These are phyloP conservation scores for Hibiscus syriacus DNA, from an alignment of 345 rosid species.

Conservation along the genomic window DNA sequence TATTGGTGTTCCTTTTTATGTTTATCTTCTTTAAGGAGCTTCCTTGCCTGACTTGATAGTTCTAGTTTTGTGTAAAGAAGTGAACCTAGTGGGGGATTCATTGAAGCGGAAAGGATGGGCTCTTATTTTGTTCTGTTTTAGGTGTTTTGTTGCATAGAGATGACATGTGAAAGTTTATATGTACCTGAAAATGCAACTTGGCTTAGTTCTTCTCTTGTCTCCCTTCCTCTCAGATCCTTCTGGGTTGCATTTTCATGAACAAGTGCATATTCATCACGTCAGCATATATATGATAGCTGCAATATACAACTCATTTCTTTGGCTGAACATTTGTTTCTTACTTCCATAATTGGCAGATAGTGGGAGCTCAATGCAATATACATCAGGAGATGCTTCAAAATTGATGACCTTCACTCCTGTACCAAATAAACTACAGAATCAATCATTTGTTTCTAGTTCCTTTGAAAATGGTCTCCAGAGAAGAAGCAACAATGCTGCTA, in stretches of 20 bases:
- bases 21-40: background rate
- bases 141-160: no score
- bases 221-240: background rate
- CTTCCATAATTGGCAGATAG: slow-evolving; percentile 33
- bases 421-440: slow-evolving; percentile 41
- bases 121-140: no score
- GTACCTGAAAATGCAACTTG: background rate
- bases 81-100: no score
- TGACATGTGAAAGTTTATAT: background rate
- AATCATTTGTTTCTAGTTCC: slow-evolving; percentile 23
- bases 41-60: background rate
- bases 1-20: background rate
- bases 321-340: slow-evolving; percentile 6
- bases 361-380: slow-evolving; percentile 45
- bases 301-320: background rate
- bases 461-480: slow-evolving; percentile 22
- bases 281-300: background rate
- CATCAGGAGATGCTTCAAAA: no score
- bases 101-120: no score
- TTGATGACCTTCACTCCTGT: no score
- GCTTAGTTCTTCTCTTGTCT: background rate
- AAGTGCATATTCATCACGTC: background rate
- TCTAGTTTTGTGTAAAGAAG: background rate
- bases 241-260: background rate
- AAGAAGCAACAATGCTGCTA: slow-evolving; percentile 23